Evolutionary conservation across 2,329 filamentous ascomycete genomes (phyloP).

Genomic region (Beauveria caledonica): DNA sequence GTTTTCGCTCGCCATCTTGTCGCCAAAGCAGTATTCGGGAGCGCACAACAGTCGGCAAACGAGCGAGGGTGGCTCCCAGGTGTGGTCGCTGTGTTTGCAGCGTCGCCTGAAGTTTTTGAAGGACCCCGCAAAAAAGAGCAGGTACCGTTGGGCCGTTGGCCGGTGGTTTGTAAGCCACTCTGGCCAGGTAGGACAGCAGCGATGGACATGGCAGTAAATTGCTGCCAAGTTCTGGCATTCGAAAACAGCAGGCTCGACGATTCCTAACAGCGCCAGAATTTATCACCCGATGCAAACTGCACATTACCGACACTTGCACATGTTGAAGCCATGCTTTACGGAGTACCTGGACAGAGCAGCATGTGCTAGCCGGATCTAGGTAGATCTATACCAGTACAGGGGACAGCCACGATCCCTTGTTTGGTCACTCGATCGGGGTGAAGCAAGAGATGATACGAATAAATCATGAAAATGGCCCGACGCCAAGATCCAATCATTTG

Average conservation of each 20-base stretch:
- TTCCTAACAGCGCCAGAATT: too few relatives aligned
- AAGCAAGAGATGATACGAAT: background rate
- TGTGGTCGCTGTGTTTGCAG: conserved; percentile 1
- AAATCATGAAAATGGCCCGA: background rate
- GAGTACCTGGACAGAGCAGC: background rate
- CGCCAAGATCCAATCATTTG: background rate
- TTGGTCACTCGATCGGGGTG: too few relatives aligned
- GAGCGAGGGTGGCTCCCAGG: background rate
- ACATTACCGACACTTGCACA: too few relatives aligned
- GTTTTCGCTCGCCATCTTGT: background rate
- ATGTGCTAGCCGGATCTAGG: background rate
- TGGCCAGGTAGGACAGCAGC: background rate
- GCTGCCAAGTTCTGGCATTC: background rate
- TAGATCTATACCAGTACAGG: background rate
- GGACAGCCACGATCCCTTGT: too few relatives aligned
- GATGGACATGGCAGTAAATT: background rate
- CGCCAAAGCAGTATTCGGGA: background rate
- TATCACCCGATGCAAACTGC: too few relatives aligned
- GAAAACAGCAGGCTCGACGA: too few relatives aligned
- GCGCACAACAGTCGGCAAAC: background rate
- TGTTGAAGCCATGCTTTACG: too few relatives aligned
- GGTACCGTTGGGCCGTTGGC: background rate
- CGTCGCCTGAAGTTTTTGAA: conserved; percentile 9
- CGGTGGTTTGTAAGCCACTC: conserved; percentile 2
- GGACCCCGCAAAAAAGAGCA: conserved; percentile 13